Conservation (phyloP, 805 yeast species). For the Sugiyamaella valdiviana region DNA sequence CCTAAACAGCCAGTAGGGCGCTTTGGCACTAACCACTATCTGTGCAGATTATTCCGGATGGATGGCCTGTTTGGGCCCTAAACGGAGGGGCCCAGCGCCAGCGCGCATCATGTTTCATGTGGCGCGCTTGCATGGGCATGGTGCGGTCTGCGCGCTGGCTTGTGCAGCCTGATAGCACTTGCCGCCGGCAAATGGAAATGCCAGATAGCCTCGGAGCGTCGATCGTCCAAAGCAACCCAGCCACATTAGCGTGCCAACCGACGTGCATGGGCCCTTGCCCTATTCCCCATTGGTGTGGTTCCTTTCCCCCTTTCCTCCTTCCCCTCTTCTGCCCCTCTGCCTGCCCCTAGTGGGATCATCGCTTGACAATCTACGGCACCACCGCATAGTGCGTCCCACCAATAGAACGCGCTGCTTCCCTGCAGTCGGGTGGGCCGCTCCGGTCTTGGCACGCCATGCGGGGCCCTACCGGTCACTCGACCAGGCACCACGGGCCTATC, state of each 20-base stretch:
- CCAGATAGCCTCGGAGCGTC: background rate
- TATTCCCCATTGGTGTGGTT: too few relatives aligned
- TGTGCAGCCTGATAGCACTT: background rate
- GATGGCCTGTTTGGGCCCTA: background rate
- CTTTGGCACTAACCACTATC: too few relatives aligned
- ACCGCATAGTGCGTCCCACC: background rate
- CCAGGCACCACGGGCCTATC: too few relatives aligned
- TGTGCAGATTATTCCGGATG: background rate
- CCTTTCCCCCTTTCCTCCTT: too few relatives aligned
- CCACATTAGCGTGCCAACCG: background rate
- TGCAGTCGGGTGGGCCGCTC: too few relatives aligned
- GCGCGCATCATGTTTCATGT: background rate
- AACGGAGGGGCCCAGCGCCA: too few relatives aligned
- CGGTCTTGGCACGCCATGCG: too few relatives aligned
- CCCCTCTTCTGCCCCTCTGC: too few relatives aligned
- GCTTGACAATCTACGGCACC: background rate
- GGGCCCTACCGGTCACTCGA: too few relatives aligned
- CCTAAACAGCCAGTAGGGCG: too few relatives aligned
- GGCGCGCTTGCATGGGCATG: too few relatives aligned
- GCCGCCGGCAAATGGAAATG: background rate
- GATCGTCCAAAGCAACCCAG: background rate
- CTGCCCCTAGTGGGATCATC: too few relatives aligned
- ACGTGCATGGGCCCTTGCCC: background rate
- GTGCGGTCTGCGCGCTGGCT: background rate
- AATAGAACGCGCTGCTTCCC: background rate